phyloP scores from a whole-genome alignment of 148 eudicot species.

The Linanthus parryae region DNA sequence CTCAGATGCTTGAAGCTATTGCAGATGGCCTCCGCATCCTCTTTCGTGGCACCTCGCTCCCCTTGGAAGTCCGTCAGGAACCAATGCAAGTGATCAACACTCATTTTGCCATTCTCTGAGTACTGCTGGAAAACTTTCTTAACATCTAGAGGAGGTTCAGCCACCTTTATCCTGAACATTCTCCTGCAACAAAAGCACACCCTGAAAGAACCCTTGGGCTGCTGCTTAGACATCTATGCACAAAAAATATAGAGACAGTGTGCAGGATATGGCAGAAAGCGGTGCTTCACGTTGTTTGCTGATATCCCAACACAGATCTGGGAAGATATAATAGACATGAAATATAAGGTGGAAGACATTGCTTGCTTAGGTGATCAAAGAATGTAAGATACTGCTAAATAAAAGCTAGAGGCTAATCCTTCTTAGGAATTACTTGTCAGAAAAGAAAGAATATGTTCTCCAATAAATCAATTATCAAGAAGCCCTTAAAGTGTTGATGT shows the following conservation, averaged over 20 bases:
- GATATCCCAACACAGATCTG: no score
- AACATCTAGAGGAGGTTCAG: constrained; percentile 42
- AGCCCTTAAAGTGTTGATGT: no score
- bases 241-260: constrained; percentile 3
- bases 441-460: no score
- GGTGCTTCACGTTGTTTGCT: background rate
- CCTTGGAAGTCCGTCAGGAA: constrained; percentile 39
- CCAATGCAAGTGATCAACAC: constrained; percentile 21
- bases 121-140: constrained; percentile 25
- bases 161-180: constrained; percentile 31
- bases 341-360: no score
- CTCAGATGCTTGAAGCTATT: constrained; percentile 29
- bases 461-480: no score
- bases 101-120: constrained; percentile 48
- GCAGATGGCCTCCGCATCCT: constrained; percentile 34
- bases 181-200: constrained; percentile 42
- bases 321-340: no score
- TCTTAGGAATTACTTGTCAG: no score
- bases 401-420: no score
- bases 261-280: background rate
- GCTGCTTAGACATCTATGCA: constrained; percentile 25
- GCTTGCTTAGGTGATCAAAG: no score
- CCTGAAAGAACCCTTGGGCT: no score
- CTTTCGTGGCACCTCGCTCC: constrained; percentile 25
- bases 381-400: no score